A percentile compares a stretch with the other conserved stretches of the same genome.
phyloP scores from a whole-genome alignment of 148 eudicot genomes.

The Nepenthes mirabilis region DNA sequence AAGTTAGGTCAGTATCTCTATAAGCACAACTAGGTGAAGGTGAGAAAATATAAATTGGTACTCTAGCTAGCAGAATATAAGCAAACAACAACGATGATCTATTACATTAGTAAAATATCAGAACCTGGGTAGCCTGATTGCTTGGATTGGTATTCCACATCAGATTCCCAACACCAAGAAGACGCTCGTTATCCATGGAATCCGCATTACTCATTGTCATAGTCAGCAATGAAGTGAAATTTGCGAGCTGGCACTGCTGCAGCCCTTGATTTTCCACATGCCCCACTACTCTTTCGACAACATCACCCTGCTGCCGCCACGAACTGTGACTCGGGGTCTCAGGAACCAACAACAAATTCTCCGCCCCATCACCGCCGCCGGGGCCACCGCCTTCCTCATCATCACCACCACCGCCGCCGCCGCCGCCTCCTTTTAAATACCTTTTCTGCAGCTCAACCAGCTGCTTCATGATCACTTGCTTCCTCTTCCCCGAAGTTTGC shows the following conservation, averaged over 20 bases:
- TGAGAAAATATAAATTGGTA: neutral
- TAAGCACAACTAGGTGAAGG: neutral
- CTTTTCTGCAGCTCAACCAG: slow-evolving; percentile 22
- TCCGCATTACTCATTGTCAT: slow-evolving; percentile 8
- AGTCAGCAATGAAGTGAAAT: slow-evolving; percentile 26
- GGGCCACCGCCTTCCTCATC: neutral
- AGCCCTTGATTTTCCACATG: neutral
- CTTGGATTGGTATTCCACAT: slow-evolving; percentile 11
- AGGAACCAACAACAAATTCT: slow-evolving; percentile 9
- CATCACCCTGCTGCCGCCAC: slow-evolving; percentile 1
- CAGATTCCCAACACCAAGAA: slow-evolving; percentile 7
- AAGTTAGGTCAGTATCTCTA: no score
- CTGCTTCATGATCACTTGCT: slow-evolving; percentile 35
- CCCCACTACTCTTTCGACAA: neutral
- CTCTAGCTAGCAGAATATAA: neutral
- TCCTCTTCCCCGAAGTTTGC: slow-evolving; percentile 17
- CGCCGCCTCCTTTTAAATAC: neutral
- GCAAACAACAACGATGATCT: neutral
- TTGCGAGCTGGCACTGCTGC: slow-evolving; percentile 9
- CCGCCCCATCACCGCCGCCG: slow-evolving; percentile 4
- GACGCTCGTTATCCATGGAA: slow-evolving; percentile 1
- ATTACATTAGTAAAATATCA: neutral
- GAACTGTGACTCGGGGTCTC: neutral
- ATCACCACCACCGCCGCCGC: neutral
- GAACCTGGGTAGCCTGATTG: slow-evolving; percentile 26